Conservation (phyloP, 208 protist species). For the Acanthamoeba triangularis region DNA sequence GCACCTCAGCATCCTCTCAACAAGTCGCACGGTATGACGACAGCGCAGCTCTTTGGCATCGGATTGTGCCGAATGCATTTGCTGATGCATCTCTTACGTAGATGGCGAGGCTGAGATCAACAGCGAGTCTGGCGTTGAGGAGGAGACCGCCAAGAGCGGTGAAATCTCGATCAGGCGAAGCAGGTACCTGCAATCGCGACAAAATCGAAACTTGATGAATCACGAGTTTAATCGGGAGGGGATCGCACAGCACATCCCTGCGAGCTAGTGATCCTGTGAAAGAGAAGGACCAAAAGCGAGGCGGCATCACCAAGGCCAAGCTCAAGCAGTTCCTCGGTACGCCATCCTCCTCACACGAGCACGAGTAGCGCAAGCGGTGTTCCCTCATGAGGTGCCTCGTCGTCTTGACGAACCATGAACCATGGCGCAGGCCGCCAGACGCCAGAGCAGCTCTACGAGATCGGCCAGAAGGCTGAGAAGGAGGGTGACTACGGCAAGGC, state of each 20-base stretch:
- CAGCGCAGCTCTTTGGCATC: too few relatives aligned
- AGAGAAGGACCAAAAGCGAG: conserved; percentile 38
- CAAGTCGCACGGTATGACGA: not conserved
- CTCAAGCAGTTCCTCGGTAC: conserved; percentile 45
- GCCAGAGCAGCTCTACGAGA: conserved; percentile 44
- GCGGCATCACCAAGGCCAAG: conserved; percentile 46
- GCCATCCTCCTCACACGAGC: not conserved
- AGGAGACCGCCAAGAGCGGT: not conserved
- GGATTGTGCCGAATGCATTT: too few relatives aligned
- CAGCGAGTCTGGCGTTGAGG: not conserved
- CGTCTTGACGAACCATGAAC: not conserved
- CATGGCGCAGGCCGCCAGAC: conserved; percentile 14
- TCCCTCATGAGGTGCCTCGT: not conserved
- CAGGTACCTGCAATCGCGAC: not conserved
- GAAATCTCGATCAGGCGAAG: conserved; percentile 6
- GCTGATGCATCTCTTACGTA: not conserved
- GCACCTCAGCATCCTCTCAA: not conserved
- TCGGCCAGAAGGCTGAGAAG: conserved; percentile 35
- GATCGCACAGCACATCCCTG: not conserved
- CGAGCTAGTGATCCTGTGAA: conserved; percentile 9
- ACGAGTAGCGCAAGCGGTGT: not conserved
- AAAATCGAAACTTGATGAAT: not conserved
- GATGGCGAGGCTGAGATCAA: not conserved
- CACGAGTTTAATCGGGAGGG: not conserved
- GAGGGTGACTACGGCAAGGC: conserved; percentile 43